Conservation (phyloP, 208 protist genomes). For the Phytomonas sp. region DNA sequence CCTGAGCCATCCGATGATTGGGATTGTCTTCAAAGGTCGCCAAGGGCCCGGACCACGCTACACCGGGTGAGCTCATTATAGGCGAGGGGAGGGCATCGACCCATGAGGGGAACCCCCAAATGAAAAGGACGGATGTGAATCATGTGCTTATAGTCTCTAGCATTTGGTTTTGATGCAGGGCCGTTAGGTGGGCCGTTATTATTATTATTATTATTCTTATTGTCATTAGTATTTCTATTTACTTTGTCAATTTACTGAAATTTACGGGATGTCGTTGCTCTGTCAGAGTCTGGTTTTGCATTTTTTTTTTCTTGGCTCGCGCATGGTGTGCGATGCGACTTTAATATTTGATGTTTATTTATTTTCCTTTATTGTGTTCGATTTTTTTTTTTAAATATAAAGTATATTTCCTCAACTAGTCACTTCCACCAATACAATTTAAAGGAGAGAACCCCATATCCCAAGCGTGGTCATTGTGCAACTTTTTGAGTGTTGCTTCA, state of each 20-base stretch:
- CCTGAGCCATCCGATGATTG: slow-evolving; percentile 64
- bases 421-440: neutral
- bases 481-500: neutral
- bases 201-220: slow-evolving; percentile 2
- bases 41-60: slow-evolving; percentile 61
- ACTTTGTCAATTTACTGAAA: neutral
- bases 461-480: neutral
- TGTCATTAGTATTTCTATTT: slow-evolving; percentile 4
- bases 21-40: slow-evolving; percentile 35
- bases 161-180: neutral
- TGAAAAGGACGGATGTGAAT: neutral
- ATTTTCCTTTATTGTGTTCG: neutral
- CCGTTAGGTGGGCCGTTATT: neutral
- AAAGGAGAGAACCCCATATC: neutral
- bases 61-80: slow-evolving; percentile 32
- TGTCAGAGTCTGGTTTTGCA: neutral
- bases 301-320: neutral
- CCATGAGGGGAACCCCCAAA: neutral
- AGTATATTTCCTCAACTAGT: neutral
- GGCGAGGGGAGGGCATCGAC: neutral
- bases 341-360: neutral
- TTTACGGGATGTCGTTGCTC: neutral
- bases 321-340: neutral
- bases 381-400: neutral
- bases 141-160: neutral